phyloP scores from a whole-genome alignment of 202 grass and related monocot genomes.

The Hordeum pubiflorum region DNA sequence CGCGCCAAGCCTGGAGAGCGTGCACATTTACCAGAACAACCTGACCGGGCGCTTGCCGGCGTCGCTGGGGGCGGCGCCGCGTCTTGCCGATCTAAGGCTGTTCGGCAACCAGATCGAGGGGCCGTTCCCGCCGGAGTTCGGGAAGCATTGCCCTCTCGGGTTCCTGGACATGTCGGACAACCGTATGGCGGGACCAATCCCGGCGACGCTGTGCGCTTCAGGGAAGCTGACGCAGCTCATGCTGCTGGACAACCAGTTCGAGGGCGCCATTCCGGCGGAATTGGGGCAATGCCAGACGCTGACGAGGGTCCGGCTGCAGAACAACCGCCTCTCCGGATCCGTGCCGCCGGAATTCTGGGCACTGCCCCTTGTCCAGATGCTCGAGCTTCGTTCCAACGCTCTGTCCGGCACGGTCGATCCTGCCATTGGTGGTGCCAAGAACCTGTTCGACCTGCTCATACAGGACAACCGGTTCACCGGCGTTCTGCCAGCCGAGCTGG shows the following conservation, averaged over 20 bases:
- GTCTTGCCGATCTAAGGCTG: conserved; percentile 48
- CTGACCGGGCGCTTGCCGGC: conserved; percentile 45
- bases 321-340: conserved; percentile 46
- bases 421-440: conserved; percentile 44
- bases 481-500: conserved; percentile 49
- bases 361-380: conserved; percentile 42
- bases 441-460: conserved; percentile 42
- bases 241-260: conserved; percentile 51
- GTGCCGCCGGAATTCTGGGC: conserved; percentile 57
- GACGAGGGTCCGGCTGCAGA: conserved; percentile 48
- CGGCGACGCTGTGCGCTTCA: conserved; percentile 38
- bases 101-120: conserved; percentile 59
- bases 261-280: conserved; percentile 46
- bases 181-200: conserved; percentile 52
- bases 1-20: conserved; percentile 38
- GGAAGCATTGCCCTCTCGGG: conserved; percentile 42
- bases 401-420: conserved; percentile 51
- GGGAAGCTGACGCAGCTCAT: conserved; percentile 46
- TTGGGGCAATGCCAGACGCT: conserved; percentile 50
- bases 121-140: conserved; percentile 51
- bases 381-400: conserved; percentile 52
- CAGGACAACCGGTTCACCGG: conserved; percentile 52
- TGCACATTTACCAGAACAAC: conserved; percentile 62
- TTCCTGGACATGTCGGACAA: conserved; percentile 60
- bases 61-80: conserved; percentile 21